Conservation (phyloP, 2,329 filamentous ascomycete genomes). For the Orbilia quercus region DNA sequence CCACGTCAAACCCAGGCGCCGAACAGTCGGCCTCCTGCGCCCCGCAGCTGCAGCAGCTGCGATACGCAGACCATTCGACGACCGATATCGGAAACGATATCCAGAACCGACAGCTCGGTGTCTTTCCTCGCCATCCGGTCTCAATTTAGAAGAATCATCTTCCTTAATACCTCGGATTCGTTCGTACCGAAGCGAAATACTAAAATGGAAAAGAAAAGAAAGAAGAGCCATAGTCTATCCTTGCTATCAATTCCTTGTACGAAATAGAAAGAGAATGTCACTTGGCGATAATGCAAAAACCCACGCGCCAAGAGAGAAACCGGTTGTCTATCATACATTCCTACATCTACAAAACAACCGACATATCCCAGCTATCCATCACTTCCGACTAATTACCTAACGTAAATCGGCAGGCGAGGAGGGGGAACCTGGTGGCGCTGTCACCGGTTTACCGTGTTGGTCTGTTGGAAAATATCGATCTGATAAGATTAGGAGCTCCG, state of each 20-base stretch:
- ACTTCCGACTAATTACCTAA: conserved; percentile 24
- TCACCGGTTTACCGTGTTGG: conserved; percentile 22
- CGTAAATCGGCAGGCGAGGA: conserved; percentile 31
- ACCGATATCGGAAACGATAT: conserved; percentile 50
- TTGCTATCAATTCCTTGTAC: neutral
- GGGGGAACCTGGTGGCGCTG: too few species aligned
- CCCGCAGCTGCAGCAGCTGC: neutral
- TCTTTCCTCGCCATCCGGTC: neutral
- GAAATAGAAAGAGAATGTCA: neutral
- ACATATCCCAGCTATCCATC: neutral
- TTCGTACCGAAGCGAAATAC: neutral
- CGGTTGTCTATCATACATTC: conserved; percentile 10
- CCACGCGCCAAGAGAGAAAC: neutral
- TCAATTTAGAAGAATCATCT: neutral
- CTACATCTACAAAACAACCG: conserved; percentile 11
- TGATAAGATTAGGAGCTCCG: conserved; percentile 50
- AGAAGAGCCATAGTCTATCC: neutral
- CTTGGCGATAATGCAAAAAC: conserved; percentile 41
- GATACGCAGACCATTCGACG: neutral
- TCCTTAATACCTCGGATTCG: neutral
- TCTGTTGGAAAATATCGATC: conserved; percentile 46
- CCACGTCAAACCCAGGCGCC: neutral
- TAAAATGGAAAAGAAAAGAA: neutral
- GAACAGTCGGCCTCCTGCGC: conserved; percentile 1
- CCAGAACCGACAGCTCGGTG: conserved; percentile 15